phyloP scores from a whole-genome alignment of 306 rosid species.

The Lathyrus oleraceus region DNA sequence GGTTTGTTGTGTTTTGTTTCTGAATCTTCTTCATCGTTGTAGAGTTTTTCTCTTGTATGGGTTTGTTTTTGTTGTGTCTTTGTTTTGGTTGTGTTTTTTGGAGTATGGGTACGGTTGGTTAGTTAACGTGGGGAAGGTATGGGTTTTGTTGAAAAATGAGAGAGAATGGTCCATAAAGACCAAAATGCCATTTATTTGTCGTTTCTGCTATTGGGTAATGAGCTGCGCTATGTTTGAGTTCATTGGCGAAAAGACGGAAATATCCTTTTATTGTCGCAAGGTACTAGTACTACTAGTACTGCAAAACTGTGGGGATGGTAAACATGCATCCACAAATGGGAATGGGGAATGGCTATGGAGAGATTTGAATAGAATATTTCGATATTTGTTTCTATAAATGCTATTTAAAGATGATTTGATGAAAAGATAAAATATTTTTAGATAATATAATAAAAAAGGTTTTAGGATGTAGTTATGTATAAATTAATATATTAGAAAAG shows the following conservation, averaged over 20 bases:
- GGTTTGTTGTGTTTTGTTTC: constrained; percentile 22
- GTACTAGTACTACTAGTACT: not conserved
- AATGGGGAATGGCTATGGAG: too few relatives aligned
- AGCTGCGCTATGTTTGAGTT: not conserved
- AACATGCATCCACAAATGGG: too few relatives aligned
- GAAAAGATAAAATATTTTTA: too few relatives aligned
- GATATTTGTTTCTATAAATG: too few relatives aligned
- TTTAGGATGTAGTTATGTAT: too few relatives aligned
- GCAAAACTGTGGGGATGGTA: not conserved
- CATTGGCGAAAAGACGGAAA: constrained; percentile 23
- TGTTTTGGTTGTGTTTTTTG: not conserved
- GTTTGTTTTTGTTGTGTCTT: not conserved
- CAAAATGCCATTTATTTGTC: constrained; percentile 32
- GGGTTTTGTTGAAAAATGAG: constrained; percentile 24
- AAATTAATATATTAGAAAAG: too few relatives aligned
- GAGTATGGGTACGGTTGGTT: constrained; percentile 31
- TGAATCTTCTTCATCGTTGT: constrained; percentile 47
- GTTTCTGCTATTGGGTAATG: not conserved
- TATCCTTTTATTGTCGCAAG: constrained; percentile 6
- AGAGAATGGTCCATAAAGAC: constrained; percentile 24
- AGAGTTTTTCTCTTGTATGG: too few relatives aligned
- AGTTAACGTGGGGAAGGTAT: constrained; percentile 31
- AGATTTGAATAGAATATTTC: too few relatives aligned
- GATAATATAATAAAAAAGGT: too few relatives aligned
- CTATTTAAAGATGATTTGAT: too few relatives aligned